These are phyloP conservation scores for Fusarium phyllophilum DNA, from an alignment of 2,329 filamentous ascomycete species.

Conservation along the genomic window DNA sequence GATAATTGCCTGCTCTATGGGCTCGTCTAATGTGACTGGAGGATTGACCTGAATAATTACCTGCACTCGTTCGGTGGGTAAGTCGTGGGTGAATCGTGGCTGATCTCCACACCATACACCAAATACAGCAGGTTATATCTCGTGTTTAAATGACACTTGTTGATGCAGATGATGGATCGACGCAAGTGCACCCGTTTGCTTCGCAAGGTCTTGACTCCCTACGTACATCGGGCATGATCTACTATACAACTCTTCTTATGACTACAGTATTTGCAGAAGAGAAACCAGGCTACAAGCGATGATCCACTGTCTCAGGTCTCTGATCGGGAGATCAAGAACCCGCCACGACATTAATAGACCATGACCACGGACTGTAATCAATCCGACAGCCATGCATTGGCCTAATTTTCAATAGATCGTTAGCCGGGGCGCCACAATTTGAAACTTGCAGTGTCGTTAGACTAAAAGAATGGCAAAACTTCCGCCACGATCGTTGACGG, in stretches of 20 bases:
- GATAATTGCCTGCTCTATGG: conserved; percentile 19
- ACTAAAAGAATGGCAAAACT: neutral
- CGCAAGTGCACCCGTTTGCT: neutral
- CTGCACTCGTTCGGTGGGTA: conserved; percentile 30
- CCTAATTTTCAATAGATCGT: conserved; percentile 23
- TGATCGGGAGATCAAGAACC: conserved; percentile 28
- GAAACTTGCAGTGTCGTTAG: neutral
- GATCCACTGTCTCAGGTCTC: conserved; percentile 42
- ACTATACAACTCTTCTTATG: conserved; percentile 5
- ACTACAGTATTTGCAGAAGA: neutral
- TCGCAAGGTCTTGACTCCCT: neutral
- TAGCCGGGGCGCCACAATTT: conserved; percentile 23
- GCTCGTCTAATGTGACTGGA: conserved; percentile 1
- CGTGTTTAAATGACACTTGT: conserved; percentile 12
- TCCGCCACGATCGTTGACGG: neutral
- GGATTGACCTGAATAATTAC: conserved; percentile 4
- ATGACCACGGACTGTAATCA: neutral
- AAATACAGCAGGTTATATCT: conserved; percentile 33
- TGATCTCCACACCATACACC: conserved; percentile 41
- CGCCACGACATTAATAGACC: conserved; percentile 8
- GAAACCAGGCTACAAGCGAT: conserved; percentile 10
- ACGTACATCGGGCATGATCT: conserved; percentile 16
- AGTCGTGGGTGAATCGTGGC: conserved; percentile 17
- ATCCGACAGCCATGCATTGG: conserved; percentile 8
- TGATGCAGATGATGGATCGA: conserved; percentile 8